Conservation (phyloP, 805 yeast species). For the Candida khao-thaluensis region DNA sequence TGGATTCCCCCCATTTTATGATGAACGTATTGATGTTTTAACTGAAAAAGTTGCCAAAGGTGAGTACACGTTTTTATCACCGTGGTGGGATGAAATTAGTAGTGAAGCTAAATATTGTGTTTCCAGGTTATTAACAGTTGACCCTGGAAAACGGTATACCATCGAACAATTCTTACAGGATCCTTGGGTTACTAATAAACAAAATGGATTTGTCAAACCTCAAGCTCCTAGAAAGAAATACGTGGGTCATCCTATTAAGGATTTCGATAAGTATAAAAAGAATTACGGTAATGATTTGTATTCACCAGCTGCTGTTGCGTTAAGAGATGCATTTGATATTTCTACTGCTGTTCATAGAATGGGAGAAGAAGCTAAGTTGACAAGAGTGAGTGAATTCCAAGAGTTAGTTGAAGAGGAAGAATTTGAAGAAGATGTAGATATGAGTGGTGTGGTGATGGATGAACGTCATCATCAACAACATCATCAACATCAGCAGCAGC, state of each 20-base stretch:
- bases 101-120: conserved; percentile 69
- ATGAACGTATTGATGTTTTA: conserved; percentile 69
- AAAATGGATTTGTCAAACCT: conserved; percentile 14
- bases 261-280: conserved; percentile 25
- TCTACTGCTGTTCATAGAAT: conserved; percentile 82
- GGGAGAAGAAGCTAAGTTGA: conserved; percentile 59
- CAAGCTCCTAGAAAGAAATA: conserved; percentile 2
- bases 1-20: conserved; percentile 98
- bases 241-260: conserved; percentile 26
- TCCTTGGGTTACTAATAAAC: conserved; percentile 59
- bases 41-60: conserved; percentile 82
- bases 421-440: conserved; percentile 26
- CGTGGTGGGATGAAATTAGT: conserved; percentile 89
- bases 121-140: conserved; percentile 64
- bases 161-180: conserved; percentile 70
- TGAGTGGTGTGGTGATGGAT: conserved; percentile 12
- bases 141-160: conserved; percentile 65
- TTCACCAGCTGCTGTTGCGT: conserved; percentile 75
- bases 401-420: conserved; percentile 40
- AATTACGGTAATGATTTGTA: conserved; percentile 33
- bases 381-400: conserved; percentile 18
- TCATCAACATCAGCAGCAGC: conserved; percentile 17
- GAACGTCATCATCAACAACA: conserved; percentile 13
- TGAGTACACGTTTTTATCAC: conserved; percentile 69
- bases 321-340: conserved; percentile 84